phyloP scores from a whole-genome alignment of 2,329 filamentous ascomycete genomes.

The Grosmannia penicillata region DNA sequence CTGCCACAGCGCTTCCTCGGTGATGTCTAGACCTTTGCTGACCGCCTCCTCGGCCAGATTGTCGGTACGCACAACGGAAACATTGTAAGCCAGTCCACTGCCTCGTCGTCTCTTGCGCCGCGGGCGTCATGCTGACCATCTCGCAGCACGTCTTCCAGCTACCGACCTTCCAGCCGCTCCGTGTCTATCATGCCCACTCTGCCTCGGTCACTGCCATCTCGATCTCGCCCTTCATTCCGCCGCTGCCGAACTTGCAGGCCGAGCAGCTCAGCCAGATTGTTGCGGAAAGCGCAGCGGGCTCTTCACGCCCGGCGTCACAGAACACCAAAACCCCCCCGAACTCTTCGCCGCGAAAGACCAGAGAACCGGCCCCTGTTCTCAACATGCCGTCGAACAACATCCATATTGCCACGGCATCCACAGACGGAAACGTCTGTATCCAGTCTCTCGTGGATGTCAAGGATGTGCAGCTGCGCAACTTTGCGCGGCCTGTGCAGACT shows the following conservation, averaged over 20 bases:
- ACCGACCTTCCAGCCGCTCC: conserved; percentile 65
- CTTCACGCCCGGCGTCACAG: conserved; percentile 19
- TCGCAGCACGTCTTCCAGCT: conserved; percentile 69
- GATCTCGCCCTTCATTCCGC: conserved; percentile 67
- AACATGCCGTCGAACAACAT: conserved; percentile 79
- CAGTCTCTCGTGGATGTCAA: conserved; percentile 75
- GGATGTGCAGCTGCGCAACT: conserved; percentile 85
- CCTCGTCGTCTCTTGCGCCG: neutral
- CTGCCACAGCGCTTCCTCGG: too few relatives aligned
- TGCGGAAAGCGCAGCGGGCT: conserved; percentile 20
- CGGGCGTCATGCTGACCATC: conserved; percentile 10
- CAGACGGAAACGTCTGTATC: conserved; percentile 91
- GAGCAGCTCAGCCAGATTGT: conserved; percentile 23
- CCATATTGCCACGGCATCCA: conserved; percentile 82
- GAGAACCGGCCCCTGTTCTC: conserved; percentile 43
- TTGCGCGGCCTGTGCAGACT: conserved; percentile 80
- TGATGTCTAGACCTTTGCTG: too few relatives aligned
- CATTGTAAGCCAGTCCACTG: conserved; percentile 45
- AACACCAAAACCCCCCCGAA: conserved; percentile 32
- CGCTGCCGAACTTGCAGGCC: conserved; percentile 27
- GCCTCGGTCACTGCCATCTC: conserved; percentile 84
- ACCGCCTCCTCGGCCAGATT: conserved; percentile 36
- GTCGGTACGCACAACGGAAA: conserved; percentile 94
- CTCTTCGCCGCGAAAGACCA: conserved; percentile 33
- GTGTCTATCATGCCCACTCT: conserved; percentile 83